Evolutionary conservation across 441 rosid genomes (phyloP).

Genomic region (Erodium moschatum): DNA sequence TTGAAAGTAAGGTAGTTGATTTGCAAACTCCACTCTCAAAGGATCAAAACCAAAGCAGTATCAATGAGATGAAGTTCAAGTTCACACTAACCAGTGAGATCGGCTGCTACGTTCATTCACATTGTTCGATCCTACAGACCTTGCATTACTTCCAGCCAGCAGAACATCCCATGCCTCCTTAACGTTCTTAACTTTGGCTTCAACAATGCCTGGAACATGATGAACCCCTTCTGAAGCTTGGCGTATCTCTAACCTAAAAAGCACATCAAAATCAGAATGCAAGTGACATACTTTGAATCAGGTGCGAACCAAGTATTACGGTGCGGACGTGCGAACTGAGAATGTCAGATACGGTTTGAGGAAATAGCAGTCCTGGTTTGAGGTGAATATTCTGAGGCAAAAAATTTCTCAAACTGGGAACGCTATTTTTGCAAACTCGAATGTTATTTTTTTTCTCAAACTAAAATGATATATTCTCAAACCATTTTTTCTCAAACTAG

Average conservation of each 20-base stretch:
- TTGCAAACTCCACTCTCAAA: neutral
- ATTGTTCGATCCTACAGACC: constrained; percentile 79
- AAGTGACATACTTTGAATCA: too few relatives aligned
- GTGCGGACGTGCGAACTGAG: too few relatives aligned
- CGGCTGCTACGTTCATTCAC: constrained; percentile 91
- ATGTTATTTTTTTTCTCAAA: too few relatives aligned
- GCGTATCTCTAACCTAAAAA: constrained; percentile 66
- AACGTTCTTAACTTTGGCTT: constrained; percentile 61
- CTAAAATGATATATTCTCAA: too few relatives aligned
- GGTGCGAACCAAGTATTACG: too few relatives aligned
- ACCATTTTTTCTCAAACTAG: too few relatives aligned
- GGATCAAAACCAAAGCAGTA: neutral
- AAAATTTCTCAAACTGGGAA: too few relatives aligned
- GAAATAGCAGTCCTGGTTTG: too few relatives aligned
- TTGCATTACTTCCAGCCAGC: constrained; percentile 72
- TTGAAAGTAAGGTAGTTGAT: neutral
- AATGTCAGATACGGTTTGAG: too few relatives aligned
- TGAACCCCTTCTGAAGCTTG: constrained; percentile 70
- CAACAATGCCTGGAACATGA: constrained; percentile 78
- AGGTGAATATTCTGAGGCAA: too few relatives aligned
- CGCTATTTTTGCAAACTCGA: too few relatives aligned
- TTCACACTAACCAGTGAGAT: constrained; percentile 65
- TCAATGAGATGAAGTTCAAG: neutral
- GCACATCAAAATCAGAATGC: constrained; percentile 3
- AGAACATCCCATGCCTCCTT: constrained; percentile 87